Evolutionary conservation across 1,284 basidiomycete species (phyloP).

Genomic region (Wallemia mellicola): DNA sequence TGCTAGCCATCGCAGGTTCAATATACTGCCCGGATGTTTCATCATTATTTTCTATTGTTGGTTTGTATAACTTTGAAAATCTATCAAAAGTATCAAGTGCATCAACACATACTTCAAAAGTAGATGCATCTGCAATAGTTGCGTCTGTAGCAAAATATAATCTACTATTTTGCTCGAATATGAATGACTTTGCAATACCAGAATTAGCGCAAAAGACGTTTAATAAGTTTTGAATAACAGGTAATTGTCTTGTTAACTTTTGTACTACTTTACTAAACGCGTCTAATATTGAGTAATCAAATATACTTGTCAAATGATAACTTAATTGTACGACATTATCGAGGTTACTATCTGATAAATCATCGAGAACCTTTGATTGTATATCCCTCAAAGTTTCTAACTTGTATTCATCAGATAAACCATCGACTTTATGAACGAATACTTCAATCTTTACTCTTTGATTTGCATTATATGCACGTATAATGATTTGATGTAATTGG

Average conservation of each 20-base stretch:
- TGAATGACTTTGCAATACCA: slow-evolving; percentile 64
- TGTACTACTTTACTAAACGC: slow-evolving; percentile 43
- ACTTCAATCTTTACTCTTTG: slow-evolving; percentile 58
- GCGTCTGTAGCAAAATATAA: slow-evolving; percentile 77
- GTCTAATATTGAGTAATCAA: slow-evolving; percentile 61
- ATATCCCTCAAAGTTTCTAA: slow-evolving; percentile 75
- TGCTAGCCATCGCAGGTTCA: neutral
- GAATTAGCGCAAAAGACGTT: slow-evolving; percentile 60
- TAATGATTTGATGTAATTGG: slow-evolving; percentile 44
- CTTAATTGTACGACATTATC: slow-evolving; percentile 33
- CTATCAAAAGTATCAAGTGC: slow-evolving; percentile 64
- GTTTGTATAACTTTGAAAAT: slow-evolving; percentile 59
- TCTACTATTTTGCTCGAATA: slow-evolving; percentile 62
- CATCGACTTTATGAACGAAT: slow-evolving; percentile 90
- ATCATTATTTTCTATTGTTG: neutral
- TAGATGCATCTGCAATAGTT: slow-evolving; percentile 63
- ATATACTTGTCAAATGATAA: slow-evolving; percentile 65
- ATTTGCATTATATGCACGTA: slow-evolving; percentile 40
- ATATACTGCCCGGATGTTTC: neutral
- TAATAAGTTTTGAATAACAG: slow-evolving; percentile 42
- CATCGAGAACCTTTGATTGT: slow-evolving; percentile 50
- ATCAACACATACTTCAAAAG: slow-evolving; percentile 64
- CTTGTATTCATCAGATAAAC: slow-evolving; percentile 68
- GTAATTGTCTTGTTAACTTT: slow-evolving; percentile 38
- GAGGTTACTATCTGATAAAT: slow-evolving; percentile 30